phyloP scores from a whole-genome alignment of 768 basidiomycete species.

The Tulasnella calospora region DNA sequence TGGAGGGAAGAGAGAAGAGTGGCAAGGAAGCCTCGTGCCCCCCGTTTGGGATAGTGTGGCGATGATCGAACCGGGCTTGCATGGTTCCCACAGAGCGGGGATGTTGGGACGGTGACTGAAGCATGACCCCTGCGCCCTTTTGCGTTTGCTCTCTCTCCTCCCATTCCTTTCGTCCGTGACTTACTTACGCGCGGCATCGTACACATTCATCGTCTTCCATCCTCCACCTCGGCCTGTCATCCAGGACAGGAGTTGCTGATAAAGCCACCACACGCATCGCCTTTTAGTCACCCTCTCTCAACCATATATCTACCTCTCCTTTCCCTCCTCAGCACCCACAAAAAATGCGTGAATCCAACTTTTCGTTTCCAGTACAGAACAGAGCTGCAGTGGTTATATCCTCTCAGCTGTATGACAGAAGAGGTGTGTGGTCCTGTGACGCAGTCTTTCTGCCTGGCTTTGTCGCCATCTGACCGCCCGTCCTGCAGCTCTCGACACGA shows the following conservation, averaged over 20 bases:
- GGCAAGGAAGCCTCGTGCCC: not conserved
- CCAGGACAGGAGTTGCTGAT: not conserved
- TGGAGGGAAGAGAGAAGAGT: not conserved
- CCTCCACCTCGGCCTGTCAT: not conserved
- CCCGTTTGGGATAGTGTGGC: not conserved
- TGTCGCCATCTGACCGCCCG: not conserved
- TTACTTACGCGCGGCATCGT: not conserved
- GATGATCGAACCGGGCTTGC: not conserved
- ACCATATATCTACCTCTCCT: not conserved
- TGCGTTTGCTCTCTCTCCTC: not conserved
- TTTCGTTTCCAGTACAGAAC: slow-evolving; percentile 90
- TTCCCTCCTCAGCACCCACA: not conserved
- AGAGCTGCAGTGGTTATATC: slow-evolving; percentile 93
- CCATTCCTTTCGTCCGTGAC: not conserved
- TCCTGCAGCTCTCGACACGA: slow-evolving; percentile 48
- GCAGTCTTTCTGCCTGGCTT: not conserved
- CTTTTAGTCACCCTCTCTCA: slow-evolving; percentile 11
- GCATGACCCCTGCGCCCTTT: slow-evolving; percentile 7
- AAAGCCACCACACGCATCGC: not conserved
- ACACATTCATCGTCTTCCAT: not conserved
- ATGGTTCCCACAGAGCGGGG: not conserved
- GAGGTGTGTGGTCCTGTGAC: slow-evolving; percentile 55
- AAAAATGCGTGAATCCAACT: slow-evolving; percentile 89
- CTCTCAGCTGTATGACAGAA: slow-evolving; percentile 86
- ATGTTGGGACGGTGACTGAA: not conserved